Conservation (phyloP, 176 grass and related monocot species). For the Thinopyrum elongatum region DNA sequence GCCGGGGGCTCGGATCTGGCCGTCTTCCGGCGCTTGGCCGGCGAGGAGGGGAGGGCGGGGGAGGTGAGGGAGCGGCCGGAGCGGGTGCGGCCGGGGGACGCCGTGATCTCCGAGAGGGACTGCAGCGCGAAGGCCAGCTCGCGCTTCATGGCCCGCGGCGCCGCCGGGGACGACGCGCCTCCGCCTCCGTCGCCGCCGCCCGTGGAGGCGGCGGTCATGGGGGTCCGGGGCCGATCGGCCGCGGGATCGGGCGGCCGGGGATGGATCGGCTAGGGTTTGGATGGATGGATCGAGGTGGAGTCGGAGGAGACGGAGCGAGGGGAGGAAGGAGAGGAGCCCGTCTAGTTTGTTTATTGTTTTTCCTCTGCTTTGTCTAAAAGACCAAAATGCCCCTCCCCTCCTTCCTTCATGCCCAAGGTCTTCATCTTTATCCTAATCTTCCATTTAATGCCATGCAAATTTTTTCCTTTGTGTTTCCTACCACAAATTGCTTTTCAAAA, state of each 20-base stretch:
- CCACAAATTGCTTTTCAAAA: too few species aligned
- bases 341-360: not conserved
- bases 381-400: not conserved
- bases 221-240: not conserved
- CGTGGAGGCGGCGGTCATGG: constrained; percentile 35
- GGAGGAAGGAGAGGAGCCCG: not conserved
- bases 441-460: too few species aligned
- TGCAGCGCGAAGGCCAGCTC: constrained; percentile 62
- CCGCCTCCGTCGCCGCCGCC: not conserved
- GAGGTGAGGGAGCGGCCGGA: constrained; percentile 35
- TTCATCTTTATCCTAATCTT: too few species aligned
- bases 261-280: not conserved
- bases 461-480: too few species aligned
- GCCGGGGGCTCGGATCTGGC: constrained; percentile 27
- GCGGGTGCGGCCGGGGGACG: constrained; percentile 52
- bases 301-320: not conserved
- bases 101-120: constrained; percentile 35
- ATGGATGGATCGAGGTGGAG: not conserved
- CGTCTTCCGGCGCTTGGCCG: constrained; percentile 33
- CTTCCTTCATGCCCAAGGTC: not conserved
- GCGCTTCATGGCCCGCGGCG: constrained; percentile 52
- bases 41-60: not conserved
- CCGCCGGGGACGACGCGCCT: not conserved
- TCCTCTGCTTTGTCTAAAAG: not conserved
- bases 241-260: not conserved